Conservation (phyloP, 2,329 filamentous ascomycete species). For the Ascochyta clinopodiicola region DNA sequence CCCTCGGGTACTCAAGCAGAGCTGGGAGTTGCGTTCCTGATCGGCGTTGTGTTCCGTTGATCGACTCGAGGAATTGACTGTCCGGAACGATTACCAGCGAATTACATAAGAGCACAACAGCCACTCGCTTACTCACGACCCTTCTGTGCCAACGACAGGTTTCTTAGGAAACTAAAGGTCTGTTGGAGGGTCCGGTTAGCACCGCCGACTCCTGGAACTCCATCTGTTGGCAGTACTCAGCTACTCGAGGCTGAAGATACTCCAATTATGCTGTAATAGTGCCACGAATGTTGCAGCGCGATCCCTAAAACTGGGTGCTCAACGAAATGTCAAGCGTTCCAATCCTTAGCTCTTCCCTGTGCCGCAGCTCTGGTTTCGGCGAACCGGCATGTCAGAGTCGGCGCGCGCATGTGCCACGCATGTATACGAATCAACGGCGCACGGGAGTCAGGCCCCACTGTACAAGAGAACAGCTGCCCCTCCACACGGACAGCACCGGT, state of each 20-base stretch:
- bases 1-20: slow-evolving; percentile 1
- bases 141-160: not conserved
- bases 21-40: slow-evolving; percentile 14
- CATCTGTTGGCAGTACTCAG: not conserved
- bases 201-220: not conserved
- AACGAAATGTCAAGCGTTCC: not conserved
- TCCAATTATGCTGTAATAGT: not conserved
- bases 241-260: not conserved
- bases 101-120: slow-evolving; percentile 4
- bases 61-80: slow-evolving; percentile 3
- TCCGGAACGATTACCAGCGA: slow-evolving; percentile 9
- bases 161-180: not conserved
- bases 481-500: slow-evolving; percentile 26
- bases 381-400: slow-evolving; percentile 24
- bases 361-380: slow-evolving; percentile 21
- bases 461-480: slow-evolving; percentile 20
- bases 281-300: not conserved
- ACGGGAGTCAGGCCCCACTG: slow-evolving; percentile 18
- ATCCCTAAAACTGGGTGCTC: not conserved
- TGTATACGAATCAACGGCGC: slow-evolving; percentile 20
- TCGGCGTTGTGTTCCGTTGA: slow-evolving; percentile 12
- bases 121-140: slow-evolving; percentile 1
- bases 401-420: slow-evolving; percentile 23
- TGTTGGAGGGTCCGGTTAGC: not conserved
- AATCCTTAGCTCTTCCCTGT: slow-evolving; percentile 9